Conservation (phyloP, 2,329 filamentous ascomycete species). For the Sporothrix phasma region DNA sequence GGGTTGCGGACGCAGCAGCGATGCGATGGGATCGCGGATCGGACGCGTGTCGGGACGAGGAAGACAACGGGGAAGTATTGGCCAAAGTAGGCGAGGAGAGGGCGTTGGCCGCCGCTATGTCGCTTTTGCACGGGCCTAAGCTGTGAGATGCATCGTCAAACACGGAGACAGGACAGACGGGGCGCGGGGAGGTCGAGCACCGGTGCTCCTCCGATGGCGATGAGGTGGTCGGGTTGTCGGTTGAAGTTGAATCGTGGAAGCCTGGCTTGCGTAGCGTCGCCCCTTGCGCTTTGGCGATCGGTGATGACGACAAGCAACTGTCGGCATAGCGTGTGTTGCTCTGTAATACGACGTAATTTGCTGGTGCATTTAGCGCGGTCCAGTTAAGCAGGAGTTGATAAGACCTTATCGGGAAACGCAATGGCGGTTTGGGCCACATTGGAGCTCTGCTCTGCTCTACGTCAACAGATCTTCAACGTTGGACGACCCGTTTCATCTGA, state of each 20-base stretch:
- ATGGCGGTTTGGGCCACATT: background rate
- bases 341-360: conserved; percentile 13
- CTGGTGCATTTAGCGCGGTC: conserved; percentile 3
- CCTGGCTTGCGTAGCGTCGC: conserved; percentile 5
- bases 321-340: background rate
- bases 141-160: background rate
- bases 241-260: conserved; percentile 8
- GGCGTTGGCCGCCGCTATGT: background rate
- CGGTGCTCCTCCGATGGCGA: background rate
- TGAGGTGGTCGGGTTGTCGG: background rate
- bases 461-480: background rate
- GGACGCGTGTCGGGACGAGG: background rate
- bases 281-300: background rate
- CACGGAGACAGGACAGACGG: background rate
- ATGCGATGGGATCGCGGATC: background rate
- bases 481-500: no score
- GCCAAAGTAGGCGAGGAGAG: background rate
- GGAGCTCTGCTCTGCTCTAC: background rate
- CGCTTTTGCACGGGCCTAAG: background rate
- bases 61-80: background rate
- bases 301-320: conserved; percentile 8
- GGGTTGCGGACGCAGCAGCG: background rate
- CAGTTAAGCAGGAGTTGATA: background rate
- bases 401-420: background rate
- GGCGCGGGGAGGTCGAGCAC: background rate